These are phyloP conservation scores for Clavispora carvajalis DNA, from an alignment of 805 yeast genomes.

Conservation along the genomic window DNA sequence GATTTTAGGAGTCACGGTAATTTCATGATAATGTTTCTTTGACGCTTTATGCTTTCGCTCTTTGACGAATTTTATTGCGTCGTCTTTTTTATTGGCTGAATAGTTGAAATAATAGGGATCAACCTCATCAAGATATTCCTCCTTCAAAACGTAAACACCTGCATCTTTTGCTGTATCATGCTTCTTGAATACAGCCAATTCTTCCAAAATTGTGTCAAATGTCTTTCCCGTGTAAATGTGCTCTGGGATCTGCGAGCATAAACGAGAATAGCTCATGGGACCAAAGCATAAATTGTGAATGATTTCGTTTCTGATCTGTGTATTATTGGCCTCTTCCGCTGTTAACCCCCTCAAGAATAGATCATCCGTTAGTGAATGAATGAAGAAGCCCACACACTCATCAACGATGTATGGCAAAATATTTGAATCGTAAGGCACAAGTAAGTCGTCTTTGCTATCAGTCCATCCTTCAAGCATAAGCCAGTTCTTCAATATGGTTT, in stretches of 20 bases:
- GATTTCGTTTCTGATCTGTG: constrained; percentile 62
- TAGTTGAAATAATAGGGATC: constrained; percentile 77
- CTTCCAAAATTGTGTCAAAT: constrained; percentile 51
- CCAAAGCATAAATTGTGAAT: constrained; percentile 78
- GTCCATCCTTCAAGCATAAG: constrained; percentile 40
- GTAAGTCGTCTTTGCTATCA: constrained; percentile 6
- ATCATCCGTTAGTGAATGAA: constrained; percentile 65
- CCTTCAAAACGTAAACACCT: constrained; percentile 34
- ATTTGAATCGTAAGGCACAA: constrained; percentile 36
- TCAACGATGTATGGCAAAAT: constrained; percentile 64
- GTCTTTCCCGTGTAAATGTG: constrained; percentile 65
- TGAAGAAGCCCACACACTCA: constrained; percentile 67
- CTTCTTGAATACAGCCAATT: constrained; percentile 27
- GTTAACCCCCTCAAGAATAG: constrained; percentile 47
- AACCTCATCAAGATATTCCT: constrained; percentile 26
- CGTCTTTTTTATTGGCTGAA: constrained; percentile 74
- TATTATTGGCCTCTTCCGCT: constrained; percentile 44
- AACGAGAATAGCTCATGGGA: constrained; percentile 63
- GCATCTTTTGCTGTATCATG: constrained; percentile 32
- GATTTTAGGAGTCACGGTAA: constrained; percentile 53
- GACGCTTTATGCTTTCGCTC: constrained; percentile 40
- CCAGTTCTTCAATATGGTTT: constrained; percentile 67
- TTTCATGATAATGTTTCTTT: constrained; percentile 36
- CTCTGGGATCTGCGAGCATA: constrained; percentile 69
- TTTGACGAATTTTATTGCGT: constrained; percentile 64